These are phyloP conservation scores for Neocatenulostroma microsporum DNA, from an alignment of 2,329 filamentous ascomycete species.

Conservation along the genomic window DNA sequence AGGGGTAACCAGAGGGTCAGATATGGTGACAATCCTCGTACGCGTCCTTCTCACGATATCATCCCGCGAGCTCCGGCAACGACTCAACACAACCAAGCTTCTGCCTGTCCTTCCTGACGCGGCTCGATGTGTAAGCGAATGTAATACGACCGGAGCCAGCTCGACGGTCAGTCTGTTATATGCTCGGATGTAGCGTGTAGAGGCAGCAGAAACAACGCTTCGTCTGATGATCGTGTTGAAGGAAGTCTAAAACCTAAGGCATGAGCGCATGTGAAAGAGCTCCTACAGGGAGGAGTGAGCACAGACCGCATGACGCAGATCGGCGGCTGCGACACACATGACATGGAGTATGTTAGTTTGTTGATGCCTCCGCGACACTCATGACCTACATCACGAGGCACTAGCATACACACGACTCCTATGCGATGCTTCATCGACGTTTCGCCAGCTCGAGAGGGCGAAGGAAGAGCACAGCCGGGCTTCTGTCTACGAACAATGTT, in stretches of 20 bases:
- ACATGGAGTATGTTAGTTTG: too few species aligned
- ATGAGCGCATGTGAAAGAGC: too few species aligned
- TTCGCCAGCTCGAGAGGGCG: slow-evolving; percentile 6
- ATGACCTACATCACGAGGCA: slow-evolving; percentile 2
- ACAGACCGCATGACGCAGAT: too few species aligned
- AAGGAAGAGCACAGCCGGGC: slow-evolving; percentile 4
- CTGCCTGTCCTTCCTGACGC: neutral
- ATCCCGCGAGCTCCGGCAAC: neutral
- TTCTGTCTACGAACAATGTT: slow-evolving; percentile 15
- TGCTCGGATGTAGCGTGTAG: too few species aligned
- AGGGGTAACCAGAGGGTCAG: neutral
- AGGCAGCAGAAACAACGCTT: slow-evolving; percentile 3
- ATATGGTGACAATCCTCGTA: neutral
- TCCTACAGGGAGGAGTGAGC: too few species aligned
- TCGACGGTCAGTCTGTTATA: slow-evolving; percentile 6
- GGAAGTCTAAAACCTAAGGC: too few species aligned
- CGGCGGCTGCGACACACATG: too few species aligned
- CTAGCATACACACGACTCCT: neutral
- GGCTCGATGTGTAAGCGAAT: slow-evolving; percentile 6
- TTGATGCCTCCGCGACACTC: slow-evolving; percentile 4
- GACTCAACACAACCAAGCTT: neutral
- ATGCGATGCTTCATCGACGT: slow-evolving; percentile 18
- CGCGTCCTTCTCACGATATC: neutral
- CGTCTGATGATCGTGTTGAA: too few species aligned
- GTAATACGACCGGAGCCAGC: slow-evolving; percentile 5